Evolutionary conservation across 2,329 filamentous ascomycete species (phyloP), one percentile per base, ranked within the genome.

Genomic region (Cryphonectria carpinicola): DNA sequence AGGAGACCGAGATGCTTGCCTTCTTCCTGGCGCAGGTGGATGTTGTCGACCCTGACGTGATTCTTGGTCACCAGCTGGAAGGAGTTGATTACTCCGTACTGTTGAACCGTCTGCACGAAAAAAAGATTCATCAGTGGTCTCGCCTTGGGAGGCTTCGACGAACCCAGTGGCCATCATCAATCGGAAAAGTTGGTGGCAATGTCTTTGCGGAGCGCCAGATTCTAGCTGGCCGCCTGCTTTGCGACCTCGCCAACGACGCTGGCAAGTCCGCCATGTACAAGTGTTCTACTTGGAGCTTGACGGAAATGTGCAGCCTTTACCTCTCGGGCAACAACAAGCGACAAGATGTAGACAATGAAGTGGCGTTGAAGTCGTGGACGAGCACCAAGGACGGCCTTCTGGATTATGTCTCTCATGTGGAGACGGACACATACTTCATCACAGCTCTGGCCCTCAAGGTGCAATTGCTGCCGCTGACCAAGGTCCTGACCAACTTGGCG

Each of bases 261-360:
- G 96, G 96, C 80, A 98, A 98, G 84, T 98, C 95, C 14, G 89
- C 94, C 74, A 98, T 98, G 95, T 91, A 89, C 76, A 97, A 97
- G 82, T 99, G 96, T 80, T 95, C 98, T 81, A 97, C 95, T 3
- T 99, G 96, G 96, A 97, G 93, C 80, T 86, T 99, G 80, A 97
- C 95, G 1, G 96, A 99, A 81, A 99, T 99, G 95, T 97, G 94
- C 80, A 93, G 91, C 74, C 87, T 98, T 22, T 97, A 98, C 75
- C 90, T 99, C 6, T 87, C 90, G 43, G 89, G 89, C 37, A 89
- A 89, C 70, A 91, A 91, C 77, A 85, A 85, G 58, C 92, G 96
- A 58, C 89, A 91, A 69, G 96, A 99, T 52, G 83, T 99, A 43
- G 95, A 99, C 79, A 95, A 93, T 75, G 96, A 98, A 75, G 89